phyloP scores from a whole-genome alignment of 164 flowering plant genomes.

The Santalum album region DNA sequence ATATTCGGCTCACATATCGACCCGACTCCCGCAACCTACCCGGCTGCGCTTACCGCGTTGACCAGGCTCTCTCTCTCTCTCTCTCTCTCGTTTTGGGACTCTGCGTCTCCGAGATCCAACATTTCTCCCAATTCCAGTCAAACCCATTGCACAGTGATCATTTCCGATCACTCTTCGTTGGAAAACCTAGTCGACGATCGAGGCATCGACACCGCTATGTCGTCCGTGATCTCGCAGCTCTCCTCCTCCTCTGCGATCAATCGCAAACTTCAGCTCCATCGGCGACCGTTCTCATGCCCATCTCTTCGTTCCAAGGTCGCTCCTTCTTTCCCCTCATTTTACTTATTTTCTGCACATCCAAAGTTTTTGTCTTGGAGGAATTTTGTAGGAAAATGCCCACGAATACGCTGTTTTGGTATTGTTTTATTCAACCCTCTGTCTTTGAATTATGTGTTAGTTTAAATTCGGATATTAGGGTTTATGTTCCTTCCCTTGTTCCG shows the following conservation, averaged over 20 bases:
- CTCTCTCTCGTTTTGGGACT: too few relatives aligned
- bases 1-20: too few relatives aligned
- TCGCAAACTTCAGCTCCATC: slow-evolving; percentile 9
- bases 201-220: slow-evolving; percentile 7
- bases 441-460: neutral
- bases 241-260: slow-evolving; percentile 25
- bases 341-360: neutral
- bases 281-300: slow-evolving; percentile 6
- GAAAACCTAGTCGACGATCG: neutral
- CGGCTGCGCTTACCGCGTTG: too few relatives aligned
- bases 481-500: too few relatives aligned
- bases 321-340: neutral
- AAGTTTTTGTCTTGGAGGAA: neutral
- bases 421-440: neutral
- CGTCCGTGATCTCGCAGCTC: slow-evolving; percentile 26
- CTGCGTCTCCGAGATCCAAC: too few relatives aligned
- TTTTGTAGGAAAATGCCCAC: too few relatives aligned
- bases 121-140: too few relatives aligned
- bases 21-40: too few relatives aligned
- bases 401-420: too few relatives aligned
- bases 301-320: slow-evolving; percentile 16
- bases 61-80: too few relatives aligned
- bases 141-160: too few relatives aligned
- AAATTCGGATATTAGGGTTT: too few relatives aligned
- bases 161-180: neutral